phyloP scores from a whole-genome alignment of 1,284 basidiomycete genomes.

The Moesziomyces sp. region DNA sequence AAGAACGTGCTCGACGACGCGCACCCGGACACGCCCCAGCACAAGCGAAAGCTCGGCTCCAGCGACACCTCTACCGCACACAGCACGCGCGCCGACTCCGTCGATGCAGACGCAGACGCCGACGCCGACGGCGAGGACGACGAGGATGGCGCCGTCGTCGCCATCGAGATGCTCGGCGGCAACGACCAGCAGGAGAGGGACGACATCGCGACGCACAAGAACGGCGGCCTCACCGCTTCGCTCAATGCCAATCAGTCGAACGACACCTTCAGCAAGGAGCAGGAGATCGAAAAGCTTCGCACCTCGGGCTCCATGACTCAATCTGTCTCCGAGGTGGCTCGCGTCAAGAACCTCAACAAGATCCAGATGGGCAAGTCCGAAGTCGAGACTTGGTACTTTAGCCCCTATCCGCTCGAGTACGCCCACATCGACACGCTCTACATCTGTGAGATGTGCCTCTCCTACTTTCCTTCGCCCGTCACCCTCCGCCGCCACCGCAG shows the following conservation, averaged over 20 bases:
- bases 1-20: conserved; percentile 41
- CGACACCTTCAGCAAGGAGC: conserved; percentile 82
- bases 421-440: conserved; percentile 93
- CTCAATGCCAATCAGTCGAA: conserved; percentile 69
- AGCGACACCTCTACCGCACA: conserved; percentile 70
- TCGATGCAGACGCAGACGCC: conserved; percentile 71
- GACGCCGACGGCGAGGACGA: conserved; percentile 71
- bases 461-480: conserved; percentile 59
- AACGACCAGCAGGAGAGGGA: conserved; percentile 57
- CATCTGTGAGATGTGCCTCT: conserved; percentile 94
- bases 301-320: conserved; percentile 99
- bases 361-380: conserved; percentile 96
- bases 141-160: conserved; percentile 67
- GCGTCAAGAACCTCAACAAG: conserved; percentile 97
- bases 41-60: conserved; percentile 76
- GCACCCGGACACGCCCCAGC: conserved; percentile 72
- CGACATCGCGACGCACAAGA: conserved; percentile 31
- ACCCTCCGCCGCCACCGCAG: conserved; percentile 77
- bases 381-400: conserved; percentile 99
- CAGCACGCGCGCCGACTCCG: conserved; percentile 50
- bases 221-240: conserved; percentile 70
- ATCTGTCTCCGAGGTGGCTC: conserved; percentile 93
- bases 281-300: conserved; percentile 97
- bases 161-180: conserved; percentile 70
- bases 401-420: conserved; percentile 97